phyloP scores from a whole-genome alignment of 345 rosid species.

The Turritis glabra region DNA sequence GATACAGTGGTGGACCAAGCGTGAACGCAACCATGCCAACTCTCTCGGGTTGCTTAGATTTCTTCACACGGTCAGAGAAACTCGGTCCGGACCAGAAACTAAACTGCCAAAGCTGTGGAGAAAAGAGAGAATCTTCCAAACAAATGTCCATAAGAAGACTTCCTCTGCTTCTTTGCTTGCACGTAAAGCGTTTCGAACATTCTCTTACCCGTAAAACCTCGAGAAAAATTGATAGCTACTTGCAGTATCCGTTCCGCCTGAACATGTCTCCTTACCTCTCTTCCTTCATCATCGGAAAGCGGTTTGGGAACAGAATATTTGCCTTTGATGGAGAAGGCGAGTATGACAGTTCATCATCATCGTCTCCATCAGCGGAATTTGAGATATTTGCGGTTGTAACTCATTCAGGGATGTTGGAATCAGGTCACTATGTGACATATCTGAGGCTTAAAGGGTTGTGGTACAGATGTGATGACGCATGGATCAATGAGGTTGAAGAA shows the following conservation, averaged over 20 bases:
- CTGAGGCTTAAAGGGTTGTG: slow-evolving; percentile 69
- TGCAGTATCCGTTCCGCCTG: slow-evolving; percentile 82
- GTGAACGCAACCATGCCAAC: slow-evolving; percentile 50
- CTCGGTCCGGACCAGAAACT: slow-evolving; percentile 89
- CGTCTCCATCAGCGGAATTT: slow-evolving; percentile 49
- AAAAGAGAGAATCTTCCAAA: slow-evolving; percentile 69
- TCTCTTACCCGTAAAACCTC: slow-evolving; percentile 61
- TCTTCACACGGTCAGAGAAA: slow-evolving; percentile 80
- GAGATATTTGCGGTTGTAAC: slow-evolving; percentile 87
- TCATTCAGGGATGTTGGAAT: slow-evolving; percentile 81
- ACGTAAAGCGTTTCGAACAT: slow-evolving; percentile 90
- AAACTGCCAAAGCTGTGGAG: slow-evolving; percentile 82
- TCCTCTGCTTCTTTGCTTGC: slow-evolving; percentile 81
- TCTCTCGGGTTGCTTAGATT: slow-evolving; percentile 75
- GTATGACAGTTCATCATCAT: slow-evolving; percentile 40
- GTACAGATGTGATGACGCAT: slow-evolving; percentile 94
- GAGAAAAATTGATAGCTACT: slow-evolving; percentile 68
- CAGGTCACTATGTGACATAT: slow-evolving; percentile 86
- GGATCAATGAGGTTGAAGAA: slow-evolving; percentile 90
- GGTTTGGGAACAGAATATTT: slow-evolving; percentile 72
- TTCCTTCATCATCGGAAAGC: slow-evolving; percentile 67
- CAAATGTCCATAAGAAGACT: slow-evolving; percentile 91
- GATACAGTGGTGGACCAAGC: slow-evolving; percentile 30
- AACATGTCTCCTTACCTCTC: slow-evolving; percentile 83
- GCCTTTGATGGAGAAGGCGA: slow-evolving; percentile 61